Evolutionary conservation across 2,329 filamentous ascomycete genomes (phyloP).

Genomic region (Grosmannia huntii): DNA sequence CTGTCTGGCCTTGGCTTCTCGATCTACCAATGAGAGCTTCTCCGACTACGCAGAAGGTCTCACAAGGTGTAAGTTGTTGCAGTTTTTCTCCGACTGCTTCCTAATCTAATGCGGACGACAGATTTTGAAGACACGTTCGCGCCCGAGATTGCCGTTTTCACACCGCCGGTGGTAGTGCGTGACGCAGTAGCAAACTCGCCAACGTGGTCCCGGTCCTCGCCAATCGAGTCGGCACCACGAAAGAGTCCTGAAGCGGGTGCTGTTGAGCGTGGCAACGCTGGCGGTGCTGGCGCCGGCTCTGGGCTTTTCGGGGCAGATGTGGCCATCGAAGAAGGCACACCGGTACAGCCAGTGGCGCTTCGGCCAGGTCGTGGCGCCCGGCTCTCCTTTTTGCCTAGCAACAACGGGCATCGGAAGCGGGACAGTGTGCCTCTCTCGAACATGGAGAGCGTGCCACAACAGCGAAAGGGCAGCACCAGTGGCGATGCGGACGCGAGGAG

Average conservation of each 20-base stretch:
- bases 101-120: conserved; percentile 15
- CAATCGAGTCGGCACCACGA: conserved; percentile 19
- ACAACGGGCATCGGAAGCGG: conserved; percentile 16
- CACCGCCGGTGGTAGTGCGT: conserved; percentile 28
- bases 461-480: conserved; percentile 10
- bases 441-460: conserved; percentile 4
- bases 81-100: not conserved
- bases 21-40: conserved; percentile 47
- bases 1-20: conserved; percentile 57
- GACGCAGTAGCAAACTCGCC: conserved; percentile 28
- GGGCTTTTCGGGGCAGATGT: not conserved
- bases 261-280: conserved; percentile 17
- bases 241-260: conserved; percentile 19
- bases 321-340: conserved; percentile 31
- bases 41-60: conserved; percentile 45
- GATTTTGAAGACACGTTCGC: conserved; percentile 52
- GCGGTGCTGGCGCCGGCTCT: not conserved
- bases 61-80: conserved; percentile 43
- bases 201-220: conserved; percentile 37
- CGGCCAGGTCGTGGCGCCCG: conserved; percentile 38
- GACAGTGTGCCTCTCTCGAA: conserved; percentile 8
- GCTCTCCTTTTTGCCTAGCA: conserved; percentile 41
- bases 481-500: conserved; percentile 19
- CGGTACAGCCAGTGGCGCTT: conserved; percentile 37
- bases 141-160: conserved; percentile 51